phyloP scores from a whole-genome alignment of 1,284 basidiomycete species.

The Rugosomyces carneus region DNA sequence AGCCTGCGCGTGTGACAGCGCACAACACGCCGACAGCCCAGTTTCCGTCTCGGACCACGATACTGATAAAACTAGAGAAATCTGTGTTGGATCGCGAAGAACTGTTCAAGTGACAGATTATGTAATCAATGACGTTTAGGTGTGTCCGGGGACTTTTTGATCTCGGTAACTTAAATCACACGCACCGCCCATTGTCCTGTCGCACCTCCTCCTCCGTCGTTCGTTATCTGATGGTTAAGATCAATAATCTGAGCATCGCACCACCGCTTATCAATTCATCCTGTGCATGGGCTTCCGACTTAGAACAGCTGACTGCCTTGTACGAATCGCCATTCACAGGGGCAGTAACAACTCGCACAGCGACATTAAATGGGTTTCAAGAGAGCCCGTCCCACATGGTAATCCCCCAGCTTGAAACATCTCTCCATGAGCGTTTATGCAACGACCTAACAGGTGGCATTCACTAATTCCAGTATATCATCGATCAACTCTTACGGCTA shows the following conservation, averaged over 20 bases:
- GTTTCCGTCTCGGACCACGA: conserved; percentile 81
- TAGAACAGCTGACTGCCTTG: conserved; percentile 52
- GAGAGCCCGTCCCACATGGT: conserved; percentile 61
- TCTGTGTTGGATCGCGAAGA: conserved; percentile 88
- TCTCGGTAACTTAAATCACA: conserved; percentile 7
- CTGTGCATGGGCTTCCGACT: conserved; percentile 71
- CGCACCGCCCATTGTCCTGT: not conserved
- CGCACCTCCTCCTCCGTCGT: not conserved
- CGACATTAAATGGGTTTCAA: conserved; percentile 58
- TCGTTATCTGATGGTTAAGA: conserved; percentile 36
- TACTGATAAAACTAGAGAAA: conserved; percentile 91
- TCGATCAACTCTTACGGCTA: conserved; percentile 79
- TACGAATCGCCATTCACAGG: conserved; percentile 64
- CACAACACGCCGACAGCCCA: conserved; percentile 86
- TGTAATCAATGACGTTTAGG: conserved; percentile 3
- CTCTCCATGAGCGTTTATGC: conserved; percentile 1
- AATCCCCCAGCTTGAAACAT: conserved; percentile 14
- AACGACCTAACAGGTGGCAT: conserved; percentile 46
- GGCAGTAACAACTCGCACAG: conserved; percentile 72
- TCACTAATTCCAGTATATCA: conserved; percentile 40
- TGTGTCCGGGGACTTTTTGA: conserved; percentile 18
- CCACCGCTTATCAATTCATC: conserved; percentile 71
- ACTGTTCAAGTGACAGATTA: conserved; percentile 45
- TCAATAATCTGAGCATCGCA: conserved; percentile 42
- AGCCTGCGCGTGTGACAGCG: conserved; percentile 97